phyloP scores from a whole-genome alignment of 2,329 filamentous ascomycete genomes.

The Chalaropsis thielavioides region DNA sequence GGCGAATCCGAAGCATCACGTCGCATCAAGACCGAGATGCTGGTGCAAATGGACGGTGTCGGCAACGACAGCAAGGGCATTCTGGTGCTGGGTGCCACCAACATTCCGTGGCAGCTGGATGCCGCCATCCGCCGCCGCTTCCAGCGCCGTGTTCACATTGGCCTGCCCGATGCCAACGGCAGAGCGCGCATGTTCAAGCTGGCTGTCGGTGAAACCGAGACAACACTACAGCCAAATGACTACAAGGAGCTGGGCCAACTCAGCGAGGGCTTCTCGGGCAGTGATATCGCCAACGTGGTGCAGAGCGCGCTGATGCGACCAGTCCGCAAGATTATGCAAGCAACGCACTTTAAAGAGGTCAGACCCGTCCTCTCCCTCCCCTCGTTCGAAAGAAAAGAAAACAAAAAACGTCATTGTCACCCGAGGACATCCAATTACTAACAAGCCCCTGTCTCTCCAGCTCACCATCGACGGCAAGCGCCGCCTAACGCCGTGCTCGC shows the following conservation, averaged over 20 bases:
- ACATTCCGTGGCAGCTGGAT: constrained; percentile 97
- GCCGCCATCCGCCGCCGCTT: constrained; percentile 91
- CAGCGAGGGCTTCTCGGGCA: constrained; percentile 89
- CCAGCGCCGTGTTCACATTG: constrained; percentile 91
- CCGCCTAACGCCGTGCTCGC: constrained; percentile 81
- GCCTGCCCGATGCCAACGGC: constrained; percentile 71
- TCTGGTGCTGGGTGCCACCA: constrained; percentile 87
- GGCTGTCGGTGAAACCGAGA: constrained; percentile 83
- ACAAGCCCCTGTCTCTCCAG: constrained; percentile 28
- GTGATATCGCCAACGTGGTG: constrained; percentile 89
- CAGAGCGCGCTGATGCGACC: constrained; percentile 97
- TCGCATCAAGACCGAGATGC: constrained; percentile 94
- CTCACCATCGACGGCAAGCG: constrained; percentile 52
- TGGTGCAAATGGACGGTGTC: constrained; percentile 98
- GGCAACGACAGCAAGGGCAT: constrained; percentile 91
- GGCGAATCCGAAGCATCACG: constrained; percentile 95
- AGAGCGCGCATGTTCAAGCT: constrained; percentile 92
- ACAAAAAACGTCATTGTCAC: not conserved
- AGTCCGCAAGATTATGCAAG: constrained; percentile 88
- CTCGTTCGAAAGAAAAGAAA: too few species aligned
- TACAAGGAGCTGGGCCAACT: constrained; percentile 65
- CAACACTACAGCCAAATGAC: constrained; percentile 62
- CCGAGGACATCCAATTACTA: constrained; percentile 12
- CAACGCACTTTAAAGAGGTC: constrained; percentile 94
- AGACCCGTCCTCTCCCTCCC: too few species aligned